These are phyloP conservation scores for Cystobasidium tubakii DNA, from an alignment of 768 basidiomycete species.

Conservation along the genomic window DNA sequence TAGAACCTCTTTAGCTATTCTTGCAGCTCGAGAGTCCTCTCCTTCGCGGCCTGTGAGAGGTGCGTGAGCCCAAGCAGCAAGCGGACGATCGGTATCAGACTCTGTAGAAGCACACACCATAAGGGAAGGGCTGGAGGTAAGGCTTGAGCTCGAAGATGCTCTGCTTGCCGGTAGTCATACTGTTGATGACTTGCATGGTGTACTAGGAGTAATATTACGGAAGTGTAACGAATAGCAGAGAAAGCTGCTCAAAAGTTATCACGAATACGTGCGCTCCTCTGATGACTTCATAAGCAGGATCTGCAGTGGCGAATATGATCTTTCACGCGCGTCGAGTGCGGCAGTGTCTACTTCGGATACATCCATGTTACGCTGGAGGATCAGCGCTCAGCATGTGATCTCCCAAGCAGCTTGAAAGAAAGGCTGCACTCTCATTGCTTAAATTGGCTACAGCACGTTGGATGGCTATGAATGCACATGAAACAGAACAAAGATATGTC, in stretches of 20 bases:
- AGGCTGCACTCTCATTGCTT: no score
- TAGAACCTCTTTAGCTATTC: slow-evolving; percentile 34
- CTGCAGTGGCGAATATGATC: slow-evolving; percentile 5
- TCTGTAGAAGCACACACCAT: neutral
- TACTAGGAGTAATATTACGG: neutral
- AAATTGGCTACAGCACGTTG: no score
- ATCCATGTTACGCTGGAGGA: no score
- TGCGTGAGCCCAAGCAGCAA: neutral
- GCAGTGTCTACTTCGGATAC: no score
- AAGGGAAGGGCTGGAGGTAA: slow-evolving; percentile 44
- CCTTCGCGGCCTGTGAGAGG: slow-evolving; percentile 22
- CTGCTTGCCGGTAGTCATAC: slow-evolving; percentile 7
- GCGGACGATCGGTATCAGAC: neutral
- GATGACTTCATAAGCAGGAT: neutral
- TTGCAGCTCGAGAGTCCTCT: slow-evolving; percentile 22
- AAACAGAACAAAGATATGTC: neutral
- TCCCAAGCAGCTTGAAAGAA: no score
- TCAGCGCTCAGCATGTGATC: no score
- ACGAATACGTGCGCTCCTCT: no score
- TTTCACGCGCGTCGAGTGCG: no score
- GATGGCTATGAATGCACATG: neutral
- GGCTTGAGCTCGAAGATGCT: slow-evolving; percentile 41
- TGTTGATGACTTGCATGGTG: neutral
- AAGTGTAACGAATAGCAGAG: neutral
- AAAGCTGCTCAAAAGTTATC: neutral